These are phyloP conservation scores for Pneumocystis murina DNA, from an alignment of 1,139 yeast genomes.

Conservation along the genomic window DNA sequence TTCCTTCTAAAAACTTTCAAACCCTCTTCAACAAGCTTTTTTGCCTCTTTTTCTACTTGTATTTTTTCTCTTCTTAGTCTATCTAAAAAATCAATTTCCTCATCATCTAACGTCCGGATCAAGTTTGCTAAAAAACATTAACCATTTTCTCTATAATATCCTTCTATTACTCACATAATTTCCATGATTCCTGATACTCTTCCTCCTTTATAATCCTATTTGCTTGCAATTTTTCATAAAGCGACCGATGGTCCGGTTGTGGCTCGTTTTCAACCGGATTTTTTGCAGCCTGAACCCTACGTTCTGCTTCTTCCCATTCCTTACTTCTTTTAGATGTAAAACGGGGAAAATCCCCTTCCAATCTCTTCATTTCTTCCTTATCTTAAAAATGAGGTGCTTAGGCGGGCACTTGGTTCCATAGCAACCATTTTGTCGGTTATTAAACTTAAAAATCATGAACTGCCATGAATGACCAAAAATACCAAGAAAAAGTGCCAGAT, in stretches of 20 bases:
- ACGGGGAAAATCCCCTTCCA: not conserved
- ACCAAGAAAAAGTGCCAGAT: not conserved
- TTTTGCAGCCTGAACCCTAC: not conserved
- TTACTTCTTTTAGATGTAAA: not conserved
- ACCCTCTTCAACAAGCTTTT: not conserved
- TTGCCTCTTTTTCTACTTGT: constrained; percentile 8
- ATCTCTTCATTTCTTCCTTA: not conserved
- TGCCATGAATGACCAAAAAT: not conserved
- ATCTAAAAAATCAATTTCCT: constrained; percentile 18
- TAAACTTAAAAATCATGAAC: not conserved
- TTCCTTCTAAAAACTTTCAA: not conserved
- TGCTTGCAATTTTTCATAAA: constrained; percentile 17
- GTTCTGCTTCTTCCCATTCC: not conserved
- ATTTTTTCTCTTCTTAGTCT: constrained; percentile 14
- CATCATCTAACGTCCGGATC: constrained; percentile 18
- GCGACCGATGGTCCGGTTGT: constrained; percentile 14
- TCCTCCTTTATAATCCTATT: constrained; percentile 17
- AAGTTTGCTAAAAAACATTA: constrained; percentile 10
- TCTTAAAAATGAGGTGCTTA: not conserved
- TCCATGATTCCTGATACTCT: constrained; percentile 15
- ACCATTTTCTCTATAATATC: not conserved
- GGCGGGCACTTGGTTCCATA: not conserved
- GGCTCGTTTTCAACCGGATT: not conserved
- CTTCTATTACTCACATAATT: constrained; percentile 1
- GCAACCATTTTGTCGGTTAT: not conserved